These are phyloP conservation scores for Breviolum minutum DNA, from an alignment of 73 alveolate genomes.

Conservation along the genomic window DNA sequence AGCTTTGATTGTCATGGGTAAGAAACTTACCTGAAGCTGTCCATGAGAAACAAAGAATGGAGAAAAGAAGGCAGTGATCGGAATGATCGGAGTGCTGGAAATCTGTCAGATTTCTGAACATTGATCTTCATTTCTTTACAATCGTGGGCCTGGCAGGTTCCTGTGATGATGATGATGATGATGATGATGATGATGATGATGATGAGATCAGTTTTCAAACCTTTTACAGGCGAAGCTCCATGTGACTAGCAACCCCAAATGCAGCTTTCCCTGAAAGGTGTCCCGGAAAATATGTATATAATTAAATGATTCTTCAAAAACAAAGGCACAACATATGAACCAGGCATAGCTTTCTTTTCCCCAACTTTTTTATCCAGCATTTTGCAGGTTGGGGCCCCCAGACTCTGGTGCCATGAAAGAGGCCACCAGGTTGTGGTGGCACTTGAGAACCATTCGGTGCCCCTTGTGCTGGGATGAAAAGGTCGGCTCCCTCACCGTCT, in stretches of 20 bases:
- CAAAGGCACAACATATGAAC: too few relatives aligned
- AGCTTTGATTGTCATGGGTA: constrained; percentile 70
- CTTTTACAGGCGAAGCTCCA: too few relatives aligned
- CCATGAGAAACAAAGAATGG: neutral
- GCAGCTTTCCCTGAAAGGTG: neutral
- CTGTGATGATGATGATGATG: neutral
- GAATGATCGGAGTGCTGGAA: too few relatives aligned
- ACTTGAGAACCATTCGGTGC: constrained; percentile 91
- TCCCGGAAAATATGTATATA: neutral
- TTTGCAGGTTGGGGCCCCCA: neutral
- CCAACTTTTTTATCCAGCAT: neutral
- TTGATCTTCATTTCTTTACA: too few relatives aligned
- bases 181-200: neutral
- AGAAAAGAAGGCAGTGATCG: neutral
- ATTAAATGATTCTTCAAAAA: too few relatives aligned
- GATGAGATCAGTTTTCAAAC: neutral
- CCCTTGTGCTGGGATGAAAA: constrained; percentile 93
- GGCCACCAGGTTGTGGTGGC: constrained; percentile 93
- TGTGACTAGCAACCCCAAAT: neutral
- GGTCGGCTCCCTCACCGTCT: constrained; percentile 53
- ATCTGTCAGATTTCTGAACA: too few relatives aligned
- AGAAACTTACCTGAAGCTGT: constrained; percentile 40
- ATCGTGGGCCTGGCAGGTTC: neutral
- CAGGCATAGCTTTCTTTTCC: neutral
- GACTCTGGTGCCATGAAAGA: constrained; percentile 75